Percentiles rank a stretch among this genome's conserved stretches.
These are phyloP conservation scores for Rhodofomes roseus DNA, from an alignment of 1,284 basidiomycete species.

Conservation along the genomic window DNA sequence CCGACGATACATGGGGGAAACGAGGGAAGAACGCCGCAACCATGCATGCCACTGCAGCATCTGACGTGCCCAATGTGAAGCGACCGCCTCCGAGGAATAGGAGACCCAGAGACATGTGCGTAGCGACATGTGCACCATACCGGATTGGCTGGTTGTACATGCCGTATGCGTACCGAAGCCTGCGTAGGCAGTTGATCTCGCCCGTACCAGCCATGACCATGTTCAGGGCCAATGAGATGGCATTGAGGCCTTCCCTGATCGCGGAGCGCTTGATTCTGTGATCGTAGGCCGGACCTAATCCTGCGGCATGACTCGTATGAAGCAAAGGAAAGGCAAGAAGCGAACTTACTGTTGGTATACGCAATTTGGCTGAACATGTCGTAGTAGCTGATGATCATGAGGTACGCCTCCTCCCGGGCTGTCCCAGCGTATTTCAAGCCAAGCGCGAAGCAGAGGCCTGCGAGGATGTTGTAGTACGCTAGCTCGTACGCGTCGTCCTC, in stretches of 20 bases:
- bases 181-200: slow-evolving; percentile 84
- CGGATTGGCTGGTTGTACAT: slow-evolving; percentile 78
- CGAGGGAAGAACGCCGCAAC: slow-evolving; percentile 90
- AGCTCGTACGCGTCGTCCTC: slow-evolving; percentile 79
- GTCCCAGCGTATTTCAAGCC: slow-evolving; percentile 94
- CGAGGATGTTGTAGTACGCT: slow-evolving; percentile 85
- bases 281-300: slow-evolving; percentile 72
- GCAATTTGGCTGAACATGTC: slow-evolving; percentile 73
- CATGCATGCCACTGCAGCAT: slow-evolving; percentile 89
- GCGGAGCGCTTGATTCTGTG: slow-evolving; percentile 82
- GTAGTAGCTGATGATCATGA: slow-evolving; percentile 77
- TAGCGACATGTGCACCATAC: slow-evolving; percentile 90
- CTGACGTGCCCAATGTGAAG: slow-evolving; percentile 89
- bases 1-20: slow-evolving; percentile 73
- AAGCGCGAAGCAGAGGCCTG: slow-evolving; percentile 89
- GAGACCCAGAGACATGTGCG: slow-evolving; percentile 88
- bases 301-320: slow-evolving; percentile 10
- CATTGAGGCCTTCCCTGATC: slow-evolving; percentile 84
- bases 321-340: background rate
- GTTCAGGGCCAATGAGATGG: slow-evolving; percentile 81
- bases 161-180: slow-evolving; percentile 91
- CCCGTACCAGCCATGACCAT: slow-evolving; percentile 98
- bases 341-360: slow-evolving; percentile 53
- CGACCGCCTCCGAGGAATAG: slow-evolving; percentile 94
- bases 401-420: slow-evolving; percentile 83